phyloP scores from a whole-genome alignment of 345 rosid genomes.

The Salix koriyanagi region DNA sequence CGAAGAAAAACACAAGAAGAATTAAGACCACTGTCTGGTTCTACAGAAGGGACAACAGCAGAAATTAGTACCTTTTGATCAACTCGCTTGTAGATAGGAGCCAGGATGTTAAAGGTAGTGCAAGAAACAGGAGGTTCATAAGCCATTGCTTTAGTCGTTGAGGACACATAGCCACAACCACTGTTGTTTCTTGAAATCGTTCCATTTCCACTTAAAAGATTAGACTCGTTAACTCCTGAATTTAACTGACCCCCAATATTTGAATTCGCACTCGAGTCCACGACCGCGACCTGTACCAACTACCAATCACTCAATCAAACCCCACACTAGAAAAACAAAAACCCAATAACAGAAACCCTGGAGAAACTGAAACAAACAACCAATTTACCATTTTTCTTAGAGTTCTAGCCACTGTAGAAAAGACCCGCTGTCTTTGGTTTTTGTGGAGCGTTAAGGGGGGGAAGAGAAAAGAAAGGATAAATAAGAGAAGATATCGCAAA shows the following conservation, averaged over 20 bases:
- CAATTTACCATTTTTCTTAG: neutral
- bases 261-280: constrained; percentile 22
- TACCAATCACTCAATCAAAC: neutral
- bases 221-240: constrained; percentile 16
- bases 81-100: constrained; percentile 73
- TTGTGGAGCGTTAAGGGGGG: neutral
- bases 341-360: neutral
- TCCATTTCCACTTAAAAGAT: neutral
- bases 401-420: neutral
- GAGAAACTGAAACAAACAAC: neutral
- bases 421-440: neutral
- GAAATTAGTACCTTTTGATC: constrained; percentile 45
- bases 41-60: neutral
- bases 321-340: neutral
- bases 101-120: constrained; percentile 77
- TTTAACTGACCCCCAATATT: constrained; percentile 16
- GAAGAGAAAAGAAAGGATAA: too few relatives aligned
- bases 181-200: constrained; percentile 15
- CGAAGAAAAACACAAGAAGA: neutral
- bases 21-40: neutral
- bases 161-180: constrained; percentile 8
- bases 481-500: neutral
- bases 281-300: constrained; percentile 28
- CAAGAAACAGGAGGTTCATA: constrained; percentile 50
- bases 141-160: constrained; percentile 8